Evolutionary conservation across 169 alveolate species (phyloP), one percentile per base, ranked within the genome.

Genomic region (Plasmodium coatneyi): DNA sequence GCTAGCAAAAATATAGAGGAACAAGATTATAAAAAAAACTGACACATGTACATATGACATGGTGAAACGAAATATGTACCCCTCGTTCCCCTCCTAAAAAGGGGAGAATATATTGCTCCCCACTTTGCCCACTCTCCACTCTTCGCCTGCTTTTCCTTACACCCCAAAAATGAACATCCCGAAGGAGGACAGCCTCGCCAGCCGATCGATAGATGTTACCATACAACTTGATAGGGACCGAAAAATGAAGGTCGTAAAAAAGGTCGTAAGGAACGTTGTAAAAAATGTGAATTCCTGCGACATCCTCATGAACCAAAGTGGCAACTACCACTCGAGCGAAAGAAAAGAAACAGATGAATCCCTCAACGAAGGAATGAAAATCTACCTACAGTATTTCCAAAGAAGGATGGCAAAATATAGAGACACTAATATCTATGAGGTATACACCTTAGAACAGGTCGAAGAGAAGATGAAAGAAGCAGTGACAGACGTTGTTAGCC

Each of bases 121-220:
- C 60, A 49, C 9, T 12, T 12, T 6, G 60, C 60, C n/a, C n/a
- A 46, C 56, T 12, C 56, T 46, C 56, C 60, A 12, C 3, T 49
- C 60, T 14, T 22, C 22, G 19, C 22, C 12, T 16, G 60, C 60
- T 16, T 12, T 49, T 49, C 9, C 60, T 49, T 16, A 14, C 22
- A 14, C 60, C 3, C 60, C 60, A 80, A 71, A 36, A n/a, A 83
- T 83, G 92, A 83, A 83, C 52, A 83, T 83, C 34, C 93, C 93
- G 41, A 86, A 72, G 66, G 76, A 22, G 39, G 81, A 86, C 34
- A 66, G 30, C 41, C 36, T 16, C 9, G 43, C 30, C 9, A 41
- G 39, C 30, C 22, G 56, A 36, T 36, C 76, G 34, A 0, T 86
- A n/a, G 82, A 74, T 19, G 80, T 86, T 1, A 74, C 84, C 10